A percentile compares a stretch with the other conserved stretches of the same genome.
Evolutionary conservation across 2,329 filamentous ascomycete genomes (phyloP).

Genomic region (Colletotrichum sansevieriae): DNA sequence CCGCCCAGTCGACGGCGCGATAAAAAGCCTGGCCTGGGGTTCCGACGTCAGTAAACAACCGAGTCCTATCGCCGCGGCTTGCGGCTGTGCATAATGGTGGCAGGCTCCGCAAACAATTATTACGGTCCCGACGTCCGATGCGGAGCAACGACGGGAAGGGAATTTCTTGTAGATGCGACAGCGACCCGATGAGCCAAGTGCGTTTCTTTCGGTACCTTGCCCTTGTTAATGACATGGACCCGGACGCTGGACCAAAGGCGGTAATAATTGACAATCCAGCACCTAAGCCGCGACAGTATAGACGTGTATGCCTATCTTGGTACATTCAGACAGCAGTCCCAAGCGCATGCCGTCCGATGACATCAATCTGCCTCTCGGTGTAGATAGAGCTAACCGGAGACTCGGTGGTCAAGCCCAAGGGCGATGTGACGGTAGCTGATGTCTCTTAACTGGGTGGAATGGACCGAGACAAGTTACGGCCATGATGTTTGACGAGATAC

Average conservation of each 20-base stretch:
- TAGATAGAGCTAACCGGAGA: conserved; percentile 16
- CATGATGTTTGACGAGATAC: background rate
- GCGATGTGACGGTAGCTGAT: conserved; percentile 16
- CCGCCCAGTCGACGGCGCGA: conserved; percentile 21
- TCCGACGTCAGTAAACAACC: conserved; percentile 12
- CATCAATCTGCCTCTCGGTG: conserved; percentile 38
- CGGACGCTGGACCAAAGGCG: background rate
- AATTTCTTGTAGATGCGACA: conserved; percentile 27
- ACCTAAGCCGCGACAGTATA: background rate
- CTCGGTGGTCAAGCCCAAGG: conserved; percentile 5
- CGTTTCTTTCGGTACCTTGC: background rate
- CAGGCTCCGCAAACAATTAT: conserved; percentile 15
- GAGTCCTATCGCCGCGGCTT: conserved; percentile 27
- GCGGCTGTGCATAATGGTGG: conserved; percentile 37
- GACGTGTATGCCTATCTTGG: background rate
- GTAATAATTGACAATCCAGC: conserved; percentile 7
- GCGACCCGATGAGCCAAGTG: conserved; percentile 7
- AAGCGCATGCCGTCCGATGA: conserved; percentile 30
- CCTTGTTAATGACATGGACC: background rate
- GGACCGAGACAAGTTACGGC: background rate
- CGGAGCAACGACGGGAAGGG: conserved; percentile 1
- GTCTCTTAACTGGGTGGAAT: conserved; percentile 2
- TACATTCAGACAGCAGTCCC: background rate
- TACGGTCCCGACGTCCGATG: conserved; percentile 8
- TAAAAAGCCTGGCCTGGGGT: conserved; percentile 7